Percentiles rank a stretch among this genome's conserved stretches.
Conservation (phyloP, 177 flowering plant species). For the Vitis hybrid region DNA sequence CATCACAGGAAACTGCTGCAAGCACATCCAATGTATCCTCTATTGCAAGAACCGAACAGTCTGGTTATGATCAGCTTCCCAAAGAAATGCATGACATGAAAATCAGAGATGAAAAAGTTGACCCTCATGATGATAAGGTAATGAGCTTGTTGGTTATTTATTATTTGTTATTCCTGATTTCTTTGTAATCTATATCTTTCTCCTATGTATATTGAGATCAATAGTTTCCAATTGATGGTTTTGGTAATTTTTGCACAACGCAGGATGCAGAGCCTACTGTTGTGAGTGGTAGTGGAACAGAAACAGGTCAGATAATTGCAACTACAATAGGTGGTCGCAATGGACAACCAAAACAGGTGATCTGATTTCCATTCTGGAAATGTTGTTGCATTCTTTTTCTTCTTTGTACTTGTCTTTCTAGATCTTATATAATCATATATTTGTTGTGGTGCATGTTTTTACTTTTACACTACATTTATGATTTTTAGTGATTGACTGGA, state of each 20-base stretch:
- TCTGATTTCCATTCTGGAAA: not conserved
- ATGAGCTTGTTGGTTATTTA: not conserved
- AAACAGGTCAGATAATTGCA: conserved; percentile 81
- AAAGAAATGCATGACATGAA: conserved; percentile 74
- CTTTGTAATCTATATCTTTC: not conserved
- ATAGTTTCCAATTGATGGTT: conserved; percentile 1
- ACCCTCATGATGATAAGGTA: conserved; percentile 66
- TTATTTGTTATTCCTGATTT: not conserved
- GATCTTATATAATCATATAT: not conserved
- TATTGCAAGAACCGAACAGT: conserved; percentile 34
- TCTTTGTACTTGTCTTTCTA: conserved; percentile 7
- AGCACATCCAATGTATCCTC: conserved; percentile 46
- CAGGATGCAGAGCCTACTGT: conserved; percentile 70
- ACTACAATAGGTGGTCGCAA: conserved; percentile 76
- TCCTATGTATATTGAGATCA: not conserved
- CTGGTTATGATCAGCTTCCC: conserved; percentile 64
- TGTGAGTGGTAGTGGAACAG: conserved; percentile 85
- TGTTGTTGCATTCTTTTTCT: not conserved
- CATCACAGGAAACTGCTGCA: conserved; percentile 48
- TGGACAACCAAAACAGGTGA: conserved; percentile 91
- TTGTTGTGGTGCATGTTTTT: not conserved
- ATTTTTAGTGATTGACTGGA: too few relatives aligned
- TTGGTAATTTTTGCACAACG: conserved; percentile 13
- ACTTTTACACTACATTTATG: too few relatives aligned
- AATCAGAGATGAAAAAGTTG: conserved; percentile 62